Percentiles rank a stretch among this genome's conserved stretches.
Conservation (phyloP, 805 yeast genomes). For the Yarrowia porcina region DNA sequence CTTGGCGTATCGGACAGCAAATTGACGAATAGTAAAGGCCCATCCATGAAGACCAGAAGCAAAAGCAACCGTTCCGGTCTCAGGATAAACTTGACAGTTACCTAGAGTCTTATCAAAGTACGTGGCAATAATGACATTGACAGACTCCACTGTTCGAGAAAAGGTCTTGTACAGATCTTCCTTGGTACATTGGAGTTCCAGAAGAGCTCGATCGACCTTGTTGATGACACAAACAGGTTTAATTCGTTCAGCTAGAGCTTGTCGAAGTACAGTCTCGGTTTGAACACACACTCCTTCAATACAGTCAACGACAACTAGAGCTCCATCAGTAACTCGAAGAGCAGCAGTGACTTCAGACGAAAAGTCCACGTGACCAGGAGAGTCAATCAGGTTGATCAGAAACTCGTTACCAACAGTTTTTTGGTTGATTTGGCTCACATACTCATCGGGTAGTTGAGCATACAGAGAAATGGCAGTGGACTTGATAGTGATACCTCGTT, state of each 20-base stretch:
- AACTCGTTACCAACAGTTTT: constrained; percentile 90
- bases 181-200: constrained; percentile 97
- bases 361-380: constrained; percentile 99
- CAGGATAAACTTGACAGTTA: constrained; percentile 98
- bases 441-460: constrained; percentile 83
- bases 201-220: constrained; percentile 99
- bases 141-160: constrained; percentile 98
- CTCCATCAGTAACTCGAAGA: constrained; percentile 99
- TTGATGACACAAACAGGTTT: constrained; percentile 97
- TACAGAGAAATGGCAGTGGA: constrained; percentile 97
- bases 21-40: constrained; percentile 99
- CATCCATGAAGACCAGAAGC: constrained; percentile 99
- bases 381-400: constrained; percentile 96
- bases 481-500: constrained; percentile 99
- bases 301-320: constrained; percentile 97
- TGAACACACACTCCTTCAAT: constrained; percentile 99
- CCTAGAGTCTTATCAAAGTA: constrained; percentile 87
- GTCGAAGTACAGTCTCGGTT: constrained; percentile 99
- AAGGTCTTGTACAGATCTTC: constrained; percentile 98
- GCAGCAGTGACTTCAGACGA: constrained; percentile 99
- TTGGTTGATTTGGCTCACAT: constrained; percentile 84
- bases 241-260: constrained; percentile 98
- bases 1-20: constrained; percentile 96
- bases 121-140: constrained; percentile 95
- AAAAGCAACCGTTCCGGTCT: constrained; percentile 97